A percentile compares a stretch with the other conserved stretches of the same genome.
Conservation (phyloP, 345 rosid species). For the Physaria fendleri region DNA sequence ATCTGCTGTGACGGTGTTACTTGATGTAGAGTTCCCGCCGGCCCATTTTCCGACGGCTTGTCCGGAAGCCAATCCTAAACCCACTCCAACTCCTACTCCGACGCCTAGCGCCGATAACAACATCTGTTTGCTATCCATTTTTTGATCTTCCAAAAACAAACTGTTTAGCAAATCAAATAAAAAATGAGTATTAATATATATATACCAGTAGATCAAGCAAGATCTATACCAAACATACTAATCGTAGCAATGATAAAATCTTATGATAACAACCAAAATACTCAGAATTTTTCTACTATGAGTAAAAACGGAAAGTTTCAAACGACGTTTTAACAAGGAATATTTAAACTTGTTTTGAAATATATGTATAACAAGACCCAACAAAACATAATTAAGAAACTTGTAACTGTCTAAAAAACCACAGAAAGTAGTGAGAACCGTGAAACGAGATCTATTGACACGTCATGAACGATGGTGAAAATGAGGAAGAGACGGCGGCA, state of each 20-base stretch:
- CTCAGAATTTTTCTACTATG: too few relatives aligned
- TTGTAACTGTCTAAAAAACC: not conserved
- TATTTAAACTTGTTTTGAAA: not conserved
- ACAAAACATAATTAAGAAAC: not conserved
- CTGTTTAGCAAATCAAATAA: not conserved
- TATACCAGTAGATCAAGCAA: too few relatives aligned
- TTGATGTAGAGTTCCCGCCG: conserved; percentile 5
- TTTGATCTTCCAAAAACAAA: conserved; percentile 3
- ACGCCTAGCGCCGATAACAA: conserved; percentile 34
- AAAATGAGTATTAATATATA: not conserved
- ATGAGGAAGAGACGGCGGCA: conserved; percentile 9
- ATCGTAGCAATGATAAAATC: not conserved
- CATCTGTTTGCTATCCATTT: conserved; percentile 37
- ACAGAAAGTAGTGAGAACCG: not conserved
- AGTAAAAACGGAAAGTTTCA: not conserved
- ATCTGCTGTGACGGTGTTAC: conserved; percentile 31
- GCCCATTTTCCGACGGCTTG: conserved; percentile 30
- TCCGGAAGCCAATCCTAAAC: conserved; percentile 29
- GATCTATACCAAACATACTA: not conserved
- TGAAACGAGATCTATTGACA: not conserved
- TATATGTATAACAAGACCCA: not conserved
- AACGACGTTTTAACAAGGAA: not conserved
- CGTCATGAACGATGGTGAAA: not conserved
- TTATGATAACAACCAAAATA: not conserved
- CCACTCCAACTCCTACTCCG: conserved; percentile 37